Percentiles rank a stretch among this genome's conserved stretches.
phyloP scores from a whole-genome alignment of 345 rosid genomes.

The Citrus reticulata region DNA sequence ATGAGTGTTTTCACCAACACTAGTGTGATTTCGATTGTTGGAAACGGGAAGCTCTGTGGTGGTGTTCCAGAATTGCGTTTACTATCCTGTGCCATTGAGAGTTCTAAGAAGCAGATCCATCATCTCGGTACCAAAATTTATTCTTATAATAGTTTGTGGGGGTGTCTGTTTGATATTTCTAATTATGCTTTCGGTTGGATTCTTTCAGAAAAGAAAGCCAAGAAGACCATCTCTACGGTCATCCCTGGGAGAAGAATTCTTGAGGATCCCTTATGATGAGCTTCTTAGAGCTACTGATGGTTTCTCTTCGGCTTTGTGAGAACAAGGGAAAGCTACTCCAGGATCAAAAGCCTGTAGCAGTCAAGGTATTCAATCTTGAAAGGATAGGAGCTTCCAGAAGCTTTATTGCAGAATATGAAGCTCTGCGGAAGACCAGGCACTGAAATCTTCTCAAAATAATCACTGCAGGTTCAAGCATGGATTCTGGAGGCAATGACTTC shows the following conservation, averaged over 20 bases:
- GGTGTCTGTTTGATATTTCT: background rate
- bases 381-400: conserved; percentile 16
- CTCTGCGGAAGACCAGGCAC: conserved; percentile 6
- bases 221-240: background rate
- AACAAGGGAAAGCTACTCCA: conserved; percentile 18
- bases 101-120: background rate
- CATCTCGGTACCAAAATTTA: background rate
- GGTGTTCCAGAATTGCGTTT: background rate
- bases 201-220: background rate
- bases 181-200: background rate
- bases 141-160: background rate
- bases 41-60: conserved; percentile 15
- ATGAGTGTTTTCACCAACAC: conserved; percentile 18
- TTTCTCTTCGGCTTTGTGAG: background rate
- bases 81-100: background rate
- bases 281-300: conserved; percentile 12
- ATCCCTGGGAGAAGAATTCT: background rate
- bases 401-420: conserved; percentile 21
- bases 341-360: background rate
- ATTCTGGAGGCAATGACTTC: conserved; percentile 17
- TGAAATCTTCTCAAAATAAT: conserved; percentile 15
- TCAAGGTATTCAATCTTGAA: conserved; percentile 23
- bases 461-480: conserved; percentile 17
- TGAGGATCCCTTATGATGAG: conserved; percentile 4
- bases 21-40: conserved; percentile 1